Percentiles rank a stretch among this genome's conserved stretches.
Conservation (phyloP, 2,329 filamentous ascomycete genomes). For the Didymella glomerata region DNA sequence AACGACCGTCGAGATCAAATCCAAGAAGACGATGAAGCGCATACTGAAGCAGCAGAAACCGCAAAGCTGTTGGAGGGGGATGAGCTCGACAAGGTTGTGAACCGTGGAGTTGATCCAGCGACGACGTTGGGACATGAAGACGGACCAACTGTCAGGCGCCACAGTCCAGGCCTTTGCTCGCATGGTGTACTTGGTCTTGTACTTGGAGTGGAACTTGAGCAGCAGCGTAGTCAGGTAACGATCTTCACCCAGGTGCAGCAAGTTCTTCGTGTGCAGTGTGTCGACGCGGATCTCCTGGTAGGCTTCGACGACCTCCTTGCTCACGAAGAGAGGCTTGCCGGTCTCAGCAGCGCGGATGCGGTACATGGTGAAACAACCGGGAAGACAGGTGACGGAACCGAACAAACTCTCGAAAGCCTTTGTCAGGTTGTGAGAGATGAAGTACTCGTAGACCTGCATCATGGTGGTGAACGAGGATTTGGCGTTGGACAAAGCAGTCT, state of each 20-base stretch:
- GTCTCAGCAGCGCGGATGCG: constrained; percentile 92
- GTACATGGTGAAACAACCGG: constrained; percentile 99
- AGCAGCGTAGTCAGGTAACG: constrained; percentile 95
- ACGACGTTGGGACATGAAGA: constrained; percentile 97
- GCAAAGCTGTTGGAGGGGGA: constrained; percentile 91
- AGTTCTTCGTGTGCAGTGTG: constrained; percentile 98
- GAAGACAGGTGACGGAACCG: constrained; percentile 95
- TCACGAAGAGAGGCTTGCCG: constrained; percentile 96
- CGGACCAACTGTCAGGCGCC: constrained; percentile 89
- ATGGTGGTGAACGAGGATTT: constrained; percentile 95
- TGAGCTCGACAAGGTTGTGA: constrained; percentile 95
- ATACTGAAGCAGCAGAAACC: constrained; percentile 99
- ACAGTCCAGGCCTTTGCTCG: constrained; percentile 95
- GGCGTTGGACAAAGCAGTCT: constrained; percentile 91
- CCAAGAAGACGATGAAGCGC: constrained; percentile 96
- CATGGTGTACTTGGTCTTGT: constrained; percentile 98
- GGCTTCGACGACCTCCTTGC: constrained; percentile 84
- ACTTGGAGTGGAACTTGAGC: constrained; percentile 88
- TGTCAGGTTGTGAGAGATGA: constrained; percentile 95
- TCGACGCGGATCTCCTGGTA: constrained; percentile 96
- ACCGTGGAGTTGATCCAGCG: constrained; percentile 99
- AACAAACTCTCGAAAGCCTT: constrained; percentile 99
- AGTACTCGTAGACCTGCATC: constrained; percentile 99
- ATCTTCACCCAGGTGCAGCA: constrained; percentile 96
- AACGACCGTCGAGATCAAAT: constrained; percentile 88